phyloP scores from a whole-genome alignment of 305 asterid genomes.

The Petunia hybrid region DNA sequence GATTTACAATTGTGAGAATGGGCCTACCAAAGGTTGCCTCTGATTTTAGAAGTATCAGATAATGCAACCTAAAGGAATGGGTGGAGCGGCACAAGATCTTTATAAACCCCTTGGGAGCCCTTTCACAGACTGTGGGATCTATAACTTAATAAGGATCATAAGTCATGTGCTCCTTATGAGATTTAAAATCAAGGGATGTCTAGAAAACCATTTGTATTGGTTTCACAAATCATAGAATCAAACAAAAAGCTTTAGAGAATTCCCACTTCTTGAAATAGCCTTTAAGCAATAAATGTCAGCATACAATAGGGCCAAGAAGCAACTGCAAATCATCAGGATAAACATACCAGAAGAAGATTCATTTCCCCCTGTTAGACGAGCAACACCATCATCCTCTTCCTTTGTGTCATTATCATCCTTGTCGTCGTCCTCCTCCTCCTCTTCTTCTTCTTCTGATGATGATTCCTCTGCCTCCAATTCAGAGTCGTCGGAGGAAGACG shows the following conservation, averaged over 20 bases:
- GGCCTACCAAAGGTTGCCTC: neutral
- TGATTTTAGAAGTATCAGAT: neutral
- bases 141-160: conserved; percentile 9
- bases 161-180: neutral
- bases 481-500: conserved; percentile 77
- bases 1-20: neutral
- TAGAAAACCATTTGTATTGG: neutral
- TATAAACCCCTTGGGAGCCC: neutral
- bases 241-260: neutral
- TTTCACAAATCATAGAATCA: neutral
- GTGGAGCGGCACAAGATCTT: neutral
- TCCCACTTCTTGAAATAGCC: neutral
- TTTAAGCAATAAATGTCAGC: neutral
- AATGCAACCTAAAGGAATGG: neutral
- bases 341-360: conserved; percentile 75
- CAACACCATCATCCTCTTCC: conserved; percentile 32
- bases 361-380: conserved; percentile 49
- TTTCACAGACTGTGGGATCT: neutral
- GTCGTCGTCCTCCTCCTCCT: conserved; percentile 47
- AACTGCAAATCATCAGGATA: conserved; percentile 27
- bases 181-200: neutral
- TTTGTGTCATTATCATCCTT: conserved; percentile 25
- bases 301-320: conserved; percentile 4
- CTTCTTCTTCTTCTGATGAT: conserved; percentile 63
- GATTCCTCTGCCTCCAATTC: conserved; percentile 64